Base-by-base conservation (phyloP, 257 asterid species). In the Apocynum venetum region DNA sequence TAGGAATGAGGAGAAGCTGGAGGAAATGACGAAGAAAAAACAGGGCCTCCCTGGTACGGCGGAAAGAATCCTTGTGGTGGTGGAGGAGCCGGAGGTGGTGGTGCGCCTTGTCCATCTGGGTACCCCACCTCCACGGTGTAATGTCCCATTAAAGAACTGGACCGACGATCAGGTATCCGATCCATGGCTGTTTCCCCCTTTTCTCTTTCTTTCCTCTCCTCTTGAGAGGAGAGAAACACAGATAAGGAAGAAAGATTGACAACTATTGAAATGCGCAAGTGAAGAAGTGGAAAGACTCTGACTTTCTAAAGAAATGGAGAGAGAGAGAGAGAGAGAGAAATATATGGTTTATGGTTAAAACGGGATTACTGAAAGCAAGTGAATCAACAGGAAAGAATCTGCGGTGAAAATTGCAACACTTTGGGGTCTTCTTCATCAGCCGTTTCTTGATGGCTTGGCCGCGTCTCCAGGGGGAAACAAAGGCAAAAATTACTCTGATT, bases 111-210 rank as follows among this genome's bases (percentile, higher is more conserved):
- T 57, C 46, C 48, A 4, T 1, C 6, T 38, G 56, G 78, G 82
- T 77, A 69, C 14, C 11, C 56, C 56, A 46, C 49, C 31, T 46
- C 49, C 49, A 46, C 49, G 49, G 3, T 46, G 11, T 6, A 49
- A 51, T 9, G 14, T 9, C 76, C 74, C 52, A 17, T 81, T 83
- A 40, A 64, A 66, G 65, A 17, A 1, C 67, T 82, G 36, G 83
- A 14, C 6, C 57, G 68, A 8, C 47, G 76, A 66, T 78, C 83
- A 2, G 80, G 63, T 14, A 80, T 57, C 55, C 51, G 43, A 44
- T 82, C 84, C 90, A 87, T 87, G 8, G 14, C 61, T 56, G 6
- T 40, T 57, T 14, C 6, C 12, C 15, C 11, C 25, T 11, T 14
- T 14, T 75, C 46, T 60, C 60, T 76, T 75, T 75, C 73, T 74